Evolutionary conservation across 2,329 filamentous ascomycete genomes (phyloP).

Genomic region (Fusarium sacchari): DNA sequence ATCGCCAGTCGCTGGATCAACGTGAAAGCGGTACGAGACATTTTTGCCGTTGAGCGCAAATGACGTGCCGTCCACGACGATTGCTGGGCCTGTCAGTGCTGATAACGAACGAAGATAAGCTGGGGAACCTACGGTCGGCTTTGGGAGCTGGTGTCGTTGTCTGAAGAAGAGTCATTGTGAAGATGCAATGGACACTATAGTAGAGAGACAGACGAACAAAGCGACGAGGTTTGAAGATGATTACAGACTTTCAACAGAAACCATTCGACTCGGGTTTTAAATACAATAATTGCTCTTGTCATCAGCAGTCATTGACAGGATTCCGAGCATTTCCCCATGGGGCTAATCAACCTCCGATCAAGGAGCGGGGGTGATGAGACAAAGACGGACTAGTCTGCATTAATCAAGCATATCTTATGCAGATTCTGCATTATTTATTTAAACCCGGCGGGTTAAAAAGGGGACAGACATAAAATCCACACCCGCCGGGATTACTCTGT

Average conservation of each 20-base stretch:
- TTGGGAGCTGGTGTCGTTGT: background rate
- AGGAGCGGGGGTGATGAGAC: background rate
- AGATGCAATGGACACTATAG: background rate
- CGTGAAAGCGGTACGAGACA: slow-evolving; percentile 72
- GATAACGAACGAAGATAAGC: too few species aligned
- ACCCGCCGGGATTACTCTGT: too few species aligned
- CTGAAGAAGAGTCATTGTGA: slow-evolving; percentile 13
- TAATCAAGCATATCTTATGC: too few species aligned
- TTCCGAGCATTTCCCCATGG: slow-evolving; percentile 35
- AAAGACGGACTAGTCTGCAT: background rate
- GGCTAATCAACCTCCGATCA: slow-evolving; percentile 6
- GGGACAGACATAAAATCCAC: too few species aligned
- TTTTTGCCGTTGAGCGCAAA: slow-evolving; percentile 66
- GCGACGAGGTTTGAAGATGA: background rate
- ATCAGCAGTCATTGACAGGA: background rate
- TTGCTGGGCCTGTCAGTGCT: slow-evolving; percentile 49
- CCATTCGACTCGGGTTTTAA: background rate
- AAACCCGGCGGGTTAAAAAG: too few species aligned
- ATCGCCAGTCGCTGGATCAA: slow-evolving; percentile 65
- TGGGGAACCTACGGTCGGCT: slow-evolving; percentile 6
- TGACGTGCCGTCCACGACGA: slow-evolving; percentile 63
- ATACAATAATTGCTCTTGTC: background rate
- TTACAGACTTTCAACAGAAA: background rate
- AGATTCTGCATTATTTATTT: background rate
- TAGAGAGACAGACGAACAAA: background rate